Evolutionary conservation across 31 red algal species (phyloP).

Genomic region (Endocladia muricata): DNA sequence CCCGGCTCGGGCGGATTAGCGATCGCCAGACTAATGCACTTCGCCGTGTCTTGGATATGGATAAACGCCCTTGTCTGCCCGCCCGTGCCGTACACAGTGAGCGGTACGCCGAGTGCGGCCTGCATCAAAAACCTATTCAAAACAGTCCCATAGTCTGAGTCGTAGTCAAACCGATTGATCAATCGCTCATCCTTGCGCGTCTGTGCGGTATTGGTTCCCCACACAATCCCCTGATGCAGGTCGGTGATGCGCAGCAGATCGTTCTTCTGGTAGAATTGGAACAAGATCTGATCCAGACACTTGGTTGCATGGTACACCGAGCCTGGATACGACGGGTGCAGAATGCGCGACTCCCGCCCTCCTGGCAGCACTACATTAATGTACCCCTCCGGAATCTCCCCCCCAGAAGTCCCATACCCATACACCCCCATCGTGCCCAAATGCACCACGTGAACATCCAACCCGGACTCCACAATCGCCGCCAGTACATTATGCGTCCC

Average conservation of each 20-base stretch:
- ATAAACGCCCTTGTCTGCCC: conserved; percentile 99
- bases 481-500: conserved; percentile 87
- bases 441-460: conserved; percentile 95
- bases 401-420: conserved; percentile 95
- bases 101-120: conserved; percentile 86
- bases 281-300: conserved; percentile 89
- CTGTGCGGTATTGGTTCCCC: conserved; percentile 92
- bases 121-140: conserved; percentile 99
- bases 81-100: conserved; percentile 98
- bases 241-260: conserved; percentile 94
- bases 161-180: conserved; percentile 99
- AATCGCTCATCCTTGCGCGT: conserved; percentile 86
- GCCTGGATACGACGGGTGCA: conserved; percentile 94
- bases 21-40: conserved; percentile 93
- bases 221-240: conserved; percentile 99
- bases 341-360: conserved; percentile 69
- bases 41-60: conserved; percentile 94
- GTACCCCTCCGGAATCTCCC: conserved; percentile 98
- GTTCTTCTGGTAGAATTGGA: conserved; percentile 97
- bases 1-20: conserved; percentile 87
- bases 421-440: conserved; percentile 99
- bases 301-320: conserved; percentile 96
- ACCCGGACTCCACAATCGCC: conserved; percentile 81
- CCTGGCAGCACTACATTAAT: conserved; percentile 90
- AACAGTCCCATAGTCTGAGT: conserved; percentile 97